Evolutionary conservation across 257 asterid species (phyloP).

Genomic region (Avicennia marina): DNA sequence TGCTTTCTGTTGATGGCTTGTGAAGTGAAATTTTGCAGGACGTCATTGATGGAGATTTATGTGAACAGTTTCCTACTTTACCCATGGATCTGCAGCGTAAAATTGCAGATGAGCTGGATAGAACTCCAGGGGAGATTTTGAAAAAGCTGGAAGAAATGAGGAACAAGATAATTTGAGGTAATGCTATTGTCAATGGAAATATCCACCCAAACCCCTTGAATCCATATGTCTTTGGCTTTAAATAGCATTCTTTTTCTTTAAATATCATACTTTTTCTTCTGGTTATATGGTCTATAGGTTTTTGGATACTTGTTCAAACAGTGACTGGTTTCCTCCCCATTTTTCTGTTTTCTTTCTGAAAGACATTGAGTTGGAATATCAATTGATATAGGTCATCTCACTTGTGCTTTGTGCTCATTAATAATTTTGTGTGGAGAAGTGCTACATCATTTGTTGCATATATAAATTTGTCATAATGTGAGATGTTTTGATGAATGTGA

Average conservation of each 20-base stretch:
- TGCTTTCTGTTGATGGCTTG: not conserved
- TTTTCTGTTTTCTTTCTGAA: no score
- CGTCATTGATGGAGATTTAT: conserved; percentile 93
- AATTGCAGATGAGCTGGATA: conserved; percentile 93
- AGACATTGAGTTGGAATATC: no score
- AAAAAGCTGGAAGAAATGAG: conserved; percentile 93
- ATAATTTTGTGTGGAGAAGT: no score
- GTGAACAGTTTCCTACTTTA: conserved; percentile 89
- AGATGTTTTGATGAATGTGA: no score
- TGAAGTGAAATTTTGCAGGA: conserved; percentile 51
- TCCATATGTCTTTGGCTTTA: not conserved
- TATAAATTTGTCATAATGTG: no score
- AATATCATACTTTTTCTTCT: no score
- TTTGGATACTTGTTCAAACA: no score
- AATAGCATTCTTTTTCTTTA: not conserved
- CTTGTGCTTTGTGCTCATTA: no score
- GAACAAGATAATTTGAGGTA: conserved; percentile 74
- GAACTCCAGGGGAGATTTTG: conserved; percentile 95
- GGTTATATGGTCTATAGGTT: no score
- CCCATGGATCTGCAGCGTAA: conserved; percentile 97
- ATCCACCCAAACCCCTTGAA: not conserved
- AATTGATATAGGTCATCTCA: no score
- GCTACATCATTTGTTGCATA: no score
- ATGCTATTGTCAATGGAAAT: conserved; percentile 16
- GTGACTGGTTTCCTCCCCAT: no score